Evolutionary conservation across 768 basidiomycete species (phyloP).

Genomic region (Leccinum olivaceopallidum): DNA sequence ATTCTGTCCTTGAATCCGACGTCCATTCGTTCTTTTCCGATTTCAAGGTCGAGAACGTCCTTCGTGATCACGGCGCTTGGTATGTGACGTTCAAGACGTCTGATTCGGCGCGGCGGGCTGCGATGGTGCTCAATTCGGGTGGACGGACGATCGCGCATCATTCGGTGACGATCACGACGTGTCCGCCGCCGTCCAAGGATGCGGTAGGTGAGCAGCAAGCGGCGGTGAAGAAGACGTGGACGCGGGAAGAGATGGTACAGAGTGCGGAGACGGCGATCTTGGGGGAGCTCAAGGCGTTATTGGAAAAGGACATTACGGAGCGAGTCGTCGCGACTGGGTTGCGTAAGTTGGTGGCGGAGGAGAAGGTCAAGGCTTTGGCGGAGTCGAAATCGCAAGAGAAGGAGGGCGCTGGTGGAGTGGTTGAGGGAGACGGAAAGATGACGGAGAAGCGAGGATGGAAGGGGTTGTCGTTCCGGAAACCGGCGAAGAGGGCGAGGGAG

Average conservation of each 20-base stretch:
- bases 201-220: constrained; percentile 33
- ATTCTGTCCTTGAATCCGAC: constrained; percentile 61
- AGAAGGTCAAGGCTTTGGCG: constrained; percentile 40
- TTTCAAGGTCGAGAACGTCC: constrained; percentile 72
- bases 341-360: constrained; percentile 51
- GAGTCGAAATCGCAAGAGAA: constrained; percentile 24
- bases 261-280: constrained; percentile 57
- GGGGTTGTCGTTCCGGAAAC: constrained; percentile 46
- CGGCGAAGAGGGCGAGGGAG: constrained; percentile 40
- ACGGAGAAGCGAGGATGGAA: constrained; percentile 46
- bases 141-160: constrained; percentile 59
- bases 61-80: constrained; percentile 70
- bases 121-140: constrained; percentile 56
- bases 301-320: constrained; percentile 69
- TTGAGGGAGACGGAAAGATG: constrained; percentile 46
- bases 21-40: constrained; percentile 67
- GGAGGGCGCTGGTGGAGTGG: constrained; percentile 23
- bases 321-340: constrained; percentile 57
- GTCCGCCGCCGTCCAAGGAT: constrained; percentile 36
- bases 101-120: constrained; percentile 65
- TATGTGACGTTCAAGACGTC: constrained; percentile 77
- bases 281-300: constrained; percentile 50
- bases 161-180: constrained; percentile 54
- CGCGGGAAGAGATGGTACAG: constrained; percentile 51
- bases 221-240: constrained; percentile 48